Percentiles rank a stretch among this genome's conserved stretches.
Conservation (phyloP, 2,329 filamentous ascomycete genomes). For the Nectriaceae sp. region DNA sequence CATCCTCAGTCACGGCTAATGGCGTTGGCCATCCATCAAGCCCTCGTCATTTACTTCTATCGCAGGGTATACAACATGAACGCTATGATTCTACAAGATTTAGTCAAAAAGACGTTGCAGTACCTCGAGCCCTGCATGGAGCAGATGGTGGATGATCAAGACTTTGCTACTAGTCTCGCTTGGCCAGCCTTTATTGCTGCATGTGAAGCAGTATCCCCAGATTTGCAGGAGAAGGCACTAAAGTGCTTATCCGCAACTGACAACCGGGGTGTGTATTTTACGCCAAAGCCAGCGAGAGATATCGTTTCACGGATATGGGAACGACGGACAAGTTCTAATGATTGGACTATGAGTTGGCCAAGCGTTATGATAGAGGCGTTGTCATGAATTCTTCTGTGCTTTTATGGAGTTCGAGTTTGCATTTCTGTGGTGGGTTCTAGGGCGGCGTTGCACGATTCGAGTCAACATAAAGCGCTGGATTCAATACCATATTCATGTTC, state of each 20-base stretch:
- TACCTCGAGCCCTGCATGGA: constrained; percentile 37
- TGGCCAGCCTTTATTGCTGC: constrained; percentile 48
- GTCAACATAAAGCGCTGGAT: too few species aligned
- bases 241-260: constrained; percentile 28
- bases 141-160: constrained; percentile 34
- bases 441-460: background rate
- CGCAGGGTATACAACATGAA: constrained; percentile 40
- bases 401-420: background rate
- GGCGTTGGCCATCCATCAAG: constrained; percentile 41
- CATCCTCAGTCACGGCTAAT: constrained; percentile 23
- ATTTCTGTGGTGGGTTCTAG: too few species aligned
- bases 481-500: background rate
- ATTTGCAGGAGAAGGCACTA: constrained; percentile 33
- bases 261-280: constrained; percentile 30
- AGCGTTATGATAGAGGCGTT: constrained; percentile 13
- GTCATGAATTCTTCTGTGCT: background rate
- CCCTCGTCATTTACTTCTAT: constrained; percentile 48
- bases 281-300: constrained; percentile 26
- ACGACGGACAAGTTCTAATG: constrained; percentile 25
- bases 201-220: constrained; percentile 40
- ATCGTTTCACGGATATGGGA: constrained; percentile 33
- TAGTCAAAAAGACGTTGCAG: constrained; percentile 38
- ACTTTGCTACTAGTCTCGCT: constrained; percentile 39
- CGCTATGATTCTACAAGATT: constrained; percentile 41
- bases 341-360: constrained; percentile 35